Evolutionary conservation across 352 stramenopile genomes (phyloP), one percentile per base, ranked within the genome.

Genomic region (Paralagenidium karlingii): DNA sequence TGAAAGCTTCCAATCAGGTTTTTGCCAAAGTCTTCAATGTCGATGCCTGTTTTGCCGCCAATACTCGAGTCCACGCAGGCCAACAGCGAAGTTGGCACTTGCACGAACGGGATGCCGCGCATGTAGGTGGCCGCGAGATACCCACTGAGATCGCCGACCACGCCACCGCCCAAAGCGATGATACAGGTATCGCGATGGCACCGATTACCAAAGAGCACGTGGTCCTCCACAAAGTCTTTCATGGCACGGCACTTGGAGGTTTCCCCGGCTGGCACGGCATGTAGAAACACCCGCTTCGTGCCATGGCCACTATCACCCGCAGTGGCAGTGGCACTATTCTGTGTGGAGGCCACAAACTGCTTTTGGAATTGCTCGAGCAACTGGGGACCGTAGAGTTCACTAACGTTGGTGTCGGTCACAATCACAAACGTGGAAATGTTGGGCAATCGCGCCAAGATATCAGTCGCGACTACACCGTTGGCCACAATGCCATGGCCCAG

Each of bases 1-100:
- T 98, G 93, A 73, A 99, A 99, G 22, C 94, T 86, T 29, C 96
- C 96, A 43, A 99, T 82, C 64, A 99, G 93, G 63, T 99, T 99
- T 73, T 98, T 98, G 59, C 92, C 57, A 26, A 63, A 63, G 56
- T 66, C 87, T 71, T 82, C 82, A 57, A 83, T 95, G 55, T 99
- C 94, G 34, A 99, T 92, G 57, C 94, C 95, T 0, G 94, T 98
- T 68, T 99, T 99, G 46, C 94, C 94, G 36, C 95, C 96, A 31
- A 99, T 96, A 49, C 82, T 96, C 42, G 84, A 96, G 76, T 99
- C 96, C 26, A 98, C 94, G 61, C 97, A 98, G n/a, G 95, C 96
- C 65, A 99, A 85, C 36, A 99, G 74, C 13, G 94, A 97, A 16
- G 95, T 99, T 9, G 96, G 95, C 22, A 99, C 78, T 57, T 97